phyloP scores from a whole-genome alignment of 148 eudicot species.

The Heliosperma pusillum region DNA sequence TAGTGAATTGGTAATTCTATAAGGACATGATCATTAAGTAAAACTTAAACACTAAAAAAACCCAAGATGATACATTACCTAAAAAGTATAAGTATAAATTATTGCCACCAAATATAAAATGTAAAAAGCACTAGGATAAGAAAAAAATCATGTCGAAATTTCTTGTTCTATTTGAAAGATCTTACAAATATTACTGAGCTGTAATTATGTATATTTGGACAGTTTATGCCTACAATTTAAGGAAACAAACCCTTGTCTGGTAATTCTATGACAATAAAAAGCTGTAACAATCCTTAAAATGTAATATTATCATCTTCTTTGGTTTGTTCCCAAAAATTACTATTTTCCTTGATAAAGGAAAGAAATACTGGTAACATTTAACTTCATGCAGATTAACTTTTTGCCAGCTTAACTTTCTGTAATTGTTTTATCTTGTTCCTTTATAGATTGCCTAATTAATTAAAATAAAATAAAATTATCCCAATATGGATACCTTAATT shows the following conservation, averaged over 20 bases:
- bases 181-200: conserved; percentile 1
- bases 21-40: no score
- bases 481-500: conserved; percentile 2
- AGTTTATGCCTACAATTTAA: conserved; percentile 6
- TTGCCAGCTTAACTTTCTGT: conserved; percentile 8
- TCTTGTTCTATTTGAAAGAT: not conserved
- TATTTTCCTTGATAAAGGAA: no score
- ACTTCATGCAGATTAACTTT: not conserved
- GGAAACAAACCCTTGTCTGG: not conserved
- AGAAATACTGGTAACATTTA: not conserved
- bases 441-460: not conserved
- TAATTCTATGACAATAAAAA: not conserved
- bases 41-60: no score
- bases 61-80: no score
- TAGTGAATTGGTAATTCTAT: no score
- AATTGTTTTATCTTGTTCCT: not conserved
- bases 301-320: conserved; percentile 6
- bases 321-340: conserved; percentile 21
- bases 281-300: conserved; percentile 7
- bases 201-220: conserved; percentile 18
- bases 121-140: not conserved
- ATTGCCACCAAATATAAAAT: not conserved
- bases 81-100: no score
- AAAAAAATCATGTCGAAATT: conserved; percentile 16
- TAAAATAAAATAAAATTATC: conserved; percentile 14